Evolutionary conservation across 2,329 filamentous ascomycete genomes (phyloP).

Genomic region (Paraphoma sp.): DNA sequence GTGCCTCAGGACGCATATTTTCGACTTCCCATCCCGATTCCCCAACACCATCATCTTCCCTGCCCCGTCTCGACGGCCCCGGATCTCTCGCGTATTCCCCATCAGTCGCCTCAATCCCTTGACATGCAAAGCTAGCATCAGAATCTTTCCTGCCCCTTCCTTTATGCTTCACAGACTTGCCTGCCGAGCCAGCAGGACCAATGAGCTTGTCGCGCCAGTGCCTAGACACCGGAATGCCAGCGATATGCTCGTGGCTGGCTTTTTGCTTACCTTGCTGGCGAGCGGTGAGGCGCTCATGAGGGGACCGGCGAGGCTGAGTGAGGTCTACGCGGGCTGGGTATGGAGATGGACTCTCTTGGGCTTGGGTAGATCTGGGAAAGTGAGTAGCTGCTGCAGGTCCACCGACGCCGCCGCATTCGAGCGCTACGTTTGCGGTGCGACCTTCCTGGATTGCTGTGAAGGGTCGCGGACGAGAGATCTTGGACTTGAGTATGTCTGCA

Average conservation of each 20-base stretch:
- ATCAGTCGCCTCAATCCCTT: conserved; percentile 13
- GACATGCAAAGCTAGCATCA: conserved; percentile 29
- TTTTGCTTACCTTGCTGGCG: conserved; percentile 7
- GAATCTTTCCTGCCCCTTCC: conserved; percentile 17
- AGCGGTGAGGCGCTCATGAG: neutral
- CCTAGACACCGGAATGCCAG: neutral
- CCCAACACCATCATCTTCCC: neutral
- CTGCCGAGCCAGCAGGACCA: conserved; percentile 1
- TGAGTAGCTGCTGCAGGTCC: conserved; percentile 5
- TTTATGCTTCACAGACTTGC: neutral
- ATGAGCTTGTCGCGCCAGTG: conserved; percentile 16
- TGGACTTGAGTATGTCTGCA: conserved; percentile 17
- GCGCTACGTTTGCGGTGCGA: conserved; percentile 17
- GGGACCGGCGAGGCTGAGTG: neutral
- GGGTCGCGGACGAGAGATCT: conserved; percentile 29
- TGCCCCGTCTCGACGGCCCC: neutral
- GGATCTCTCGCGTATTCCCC: conserved; percentile 1
- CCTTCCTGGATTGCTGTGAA: conserved; percentile 9
- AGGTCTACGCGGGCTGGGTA: neutral
- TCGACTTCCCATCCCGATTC: neutral
- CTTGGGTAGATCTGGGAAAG: no score
- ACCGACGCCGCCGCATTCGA: conserved; percentile 18
- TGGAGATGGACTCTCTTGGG: no score
- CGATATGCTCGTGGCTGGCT: neutral
- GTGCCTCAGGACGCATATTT: conserved; percentile 6